Evolutionary conservation across 306 rosid species (phyloP), one percentile per base, ranked within the genome.

Genomic region (Hippophae gyantsensis): DNA sequence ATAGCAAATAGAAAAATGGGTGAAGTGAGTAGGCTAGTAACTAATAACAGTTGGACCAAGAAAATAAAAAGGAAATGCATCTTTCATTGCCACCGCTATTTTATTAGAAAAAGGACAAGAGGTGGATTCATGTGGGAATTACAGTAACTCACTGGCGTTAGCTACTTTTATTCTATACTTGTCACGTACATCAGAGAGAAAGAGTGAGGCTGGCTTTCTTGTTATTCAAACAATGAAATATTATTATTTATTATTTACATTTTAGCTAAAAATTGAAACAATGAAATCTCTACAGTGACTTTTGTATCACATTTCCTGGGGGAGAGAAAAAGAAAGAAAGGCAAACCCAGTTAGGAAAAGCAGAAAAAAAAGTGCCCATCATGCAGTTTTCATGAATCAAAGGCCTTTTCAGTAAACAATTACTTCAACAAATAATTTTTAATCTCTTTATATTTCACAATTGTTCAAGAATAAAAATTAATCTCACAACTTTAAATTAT

Each of bases 51-150:
- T 70, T 70, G 79, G 66, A 68, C 65, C 64, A 77, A 53, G 61
- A 58, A 53, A 74, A 75, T 68, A 83, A 78, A 83, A 76, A 32
- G 78, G 81, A 78, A 74, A 78, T 74, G 55, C 5, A 32, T 2
- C 38, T 32, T 32, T 32, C 38, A 32, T 2, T 32, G 38, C 38
- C 38, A 32, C 38, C 38, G 5, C 38, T 32, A 32, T 32, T 32
- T 32, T 23, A 62, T 50, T 67, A 75, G 73, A 63, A 72, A 79
- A 77, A 68, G 67, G 84, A 70, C 79, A 74, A 61, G 65, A 48
- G 65, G 73, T 74, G 84, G 81, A 81, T 86, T 90, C 97, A 86
- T 82, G 94, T 81, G 95, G 80, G 75, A 51, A 76, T 75, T 69
- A 78, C 78, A 78, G 77, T 66, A 54, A 56, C 79, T 78, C 50